Conservation (phyloP, 176 grass and related monocot species). For the Saccharum spontaneum region DNA sequence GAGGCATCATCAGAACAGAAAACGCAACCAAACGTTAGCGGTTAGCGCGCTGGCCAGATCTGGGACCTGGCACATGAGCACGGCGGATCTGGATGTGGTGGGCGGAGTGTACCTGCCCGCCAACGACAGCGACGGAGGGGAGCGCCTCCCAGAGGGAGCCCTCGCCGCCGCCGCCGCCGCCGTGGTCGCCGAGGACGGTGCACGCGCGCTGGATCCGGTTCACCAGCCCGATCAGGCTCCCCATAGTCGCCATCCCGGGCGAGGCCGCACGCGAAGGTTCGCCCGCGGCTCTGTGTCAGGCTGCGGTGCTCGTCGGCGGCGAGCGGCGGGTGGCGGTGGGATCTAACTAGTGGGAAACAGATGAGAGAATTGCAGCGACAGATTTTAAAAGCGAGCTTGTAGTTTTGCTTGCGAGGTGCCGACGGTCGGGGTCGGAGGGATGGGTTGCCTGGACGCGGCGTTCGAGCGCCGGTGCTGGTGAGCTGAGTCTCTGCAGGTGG, state of each 20-base stretch:
- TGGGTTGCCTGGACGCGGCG: slow-evolving; percentile 18
- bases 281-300: background rate
- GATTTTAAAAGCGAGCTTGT: slow-evolving; percentile 37
- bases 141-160: slow-evolving; percentile 96
- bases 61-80: background rate
- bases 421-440: background rate
- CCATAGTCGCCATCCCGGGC: slow-evolving; percentile 91
- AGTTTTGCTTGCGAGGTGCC: slow-evolving; percentile 7
- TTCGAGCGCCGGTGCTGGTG: background rate
- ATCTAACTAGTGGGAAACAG: slow-evolving; percentile 32
- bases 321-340: slow-evolving; percentile 15
- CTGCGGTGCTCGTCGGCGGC: slow-evolving; percentile 18
- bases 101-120: slow-evolving; percentile 71
- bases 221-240: slow-evolving; percentile 94
- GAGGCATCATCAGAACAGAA: slow-evolving; percentile 18
- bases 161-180: slow-evolving; percentile 71
- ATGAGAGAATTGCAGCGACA: background rate
- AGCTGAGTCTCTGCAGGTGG: background rate
- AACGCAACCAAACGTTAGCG: slow-evolving; percentile 10
- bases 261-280: background rate
- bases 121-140: slow-evolving; percentile 97
- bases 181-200: slow-evolving; percentile 95
- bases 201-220: slow-evolving; percentile 98
- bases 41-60: slow-evolving; percentile 35
- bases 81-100: background rate